Base-by-base conservation (phyloP, 257 asterid species). In the Plectranthus barbatus region DNA sequence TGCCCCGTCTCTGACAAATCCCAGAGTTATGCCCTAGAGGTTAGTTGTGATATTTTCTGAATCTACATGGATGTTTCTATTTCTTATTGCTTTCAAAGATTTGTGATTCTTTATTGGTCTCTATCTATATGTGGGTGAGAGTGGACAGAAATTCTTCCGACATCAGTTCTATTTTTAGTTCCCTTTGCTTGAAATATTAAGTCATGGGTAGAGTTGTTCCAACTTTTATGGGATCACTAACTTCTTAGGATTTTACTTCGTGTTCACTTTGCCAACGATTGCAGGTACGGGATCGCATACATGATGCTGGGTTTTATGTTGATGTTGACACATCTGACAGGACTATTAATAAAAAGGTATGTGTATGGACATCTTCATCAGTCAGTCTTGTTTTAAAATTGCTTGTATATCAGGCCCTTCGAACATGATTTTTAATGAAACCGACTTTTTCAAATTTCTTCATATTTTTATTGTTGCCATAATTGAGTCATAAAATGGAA, bases 1-100 rank as follows among this genome's bases (percentile, higher is more conserved):
- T 93, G 99, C 83, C 97, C 99, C 5, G 88, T 93, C 49, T 93
- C 99, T 12, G 95, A 85, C 75, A 93, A 93, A 71, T 93, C 96
- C 57, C 95, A 72, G 64, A 11, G 84, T 12, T 90, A 93, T 73
- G 99, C 87, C 9, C 71, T 81, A 53, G 60, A 87, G 99, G 99
- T 92, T 31, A 52, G 45, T 48, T 64, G 17, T 45, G 31, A 48
- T n/a, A 61, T 29, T 39, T 68, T 39, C 47, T 18, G 47, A 36
- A 34, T 9, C 14, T 36, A 11, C 2, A 6, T 8, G 8, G 3
- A 4, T 20, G 1, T 33, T 7, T 51, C 31, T 65, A 50, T 56
- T 13, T 44, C 49, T 14, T 19, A 4, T 23, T 33, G 11, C 50
- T 33, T 51, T 40, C 33, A 15, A 48, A 51, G 39, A 47, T 5